Percentiles rank a stretch among this genome's conserved stretches.
Conservation (phyloP, 2,329 filamentous ascomycete genomes). For the Colletotrichum karsti region DNA sequence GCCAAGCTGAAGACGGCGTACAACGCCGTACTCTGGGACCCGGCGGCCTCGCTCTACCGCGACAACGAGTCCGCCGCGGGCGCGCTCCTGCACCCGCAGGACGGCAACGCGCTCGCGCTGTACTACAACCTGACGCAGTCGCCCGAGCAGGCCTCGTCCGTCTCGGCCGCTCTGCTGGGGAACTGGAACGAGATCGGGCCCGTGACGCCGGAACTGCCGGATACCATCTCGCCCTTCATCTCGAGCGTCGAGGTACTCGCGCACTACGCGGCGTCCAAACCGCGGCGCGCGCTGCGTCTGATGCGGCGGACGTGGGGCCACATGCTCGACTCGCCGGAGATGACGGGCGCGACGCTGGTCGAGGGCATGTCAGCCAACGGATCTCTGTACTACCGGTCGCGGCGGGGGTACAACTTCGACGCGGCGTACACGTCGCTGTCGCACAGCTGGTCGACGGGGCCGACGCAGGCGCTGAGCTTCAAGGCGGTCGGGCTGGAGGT, state of each 20-base stretch:
- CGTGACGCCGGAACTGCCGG: constrained; percentile 40
- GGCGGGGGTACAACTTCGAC: constrained; percentile 41
- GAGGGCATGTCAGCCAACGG: constrained; percentile 48
- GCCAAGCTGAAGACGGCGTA: constrained; percentile 41
- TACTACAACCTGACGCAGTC: constrained; percentile 34
- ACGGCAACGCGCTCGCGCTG: constrained; percentile 58
- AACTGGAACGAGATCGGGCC: constrained; percentile 40
- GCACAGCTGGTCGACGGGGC: constrained; percentile 44
- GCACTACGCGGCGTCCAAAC: constrained; percentile 35
- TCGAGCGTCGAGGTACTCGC: constrained; percentile 42
- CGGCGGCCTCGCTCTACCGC: constrained; percentile 50
- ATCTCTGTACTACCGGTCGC: constrained; percentile 41
- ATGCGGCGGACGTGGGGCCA: constrained; percentile 39
- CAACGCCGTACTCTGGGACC: constrained; percentile 55
- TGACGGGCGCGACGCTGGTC: constrained; percentile 45
- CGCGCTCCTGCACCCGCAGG: constrained; percentile 52
- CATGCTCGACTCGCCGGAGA: constrained; percentile 36
- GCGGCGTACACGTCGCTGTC: constrained; percentile 41
- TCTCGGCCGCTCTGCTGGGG: constrained; percentile 31
- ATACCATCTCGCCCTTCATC: constrained; percentile 46
- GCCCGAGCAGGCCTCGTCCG: constrained; percentile 17
- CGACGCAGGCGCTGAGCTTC: constrained; percentile 36
- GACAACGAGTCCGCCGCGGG: constrained; percentile 54
- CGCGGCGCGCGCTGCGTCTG: constrained; percentile 37
- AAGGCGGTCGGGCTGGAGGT: constrained; percentile 37